Percentiles rank a stretch among this genome's conserved stretches.
phyloP scores from a whole-genome alignment of 2,329 filamentous ascomycete genomes.

The Rhynchosporium secalis region DNA sequence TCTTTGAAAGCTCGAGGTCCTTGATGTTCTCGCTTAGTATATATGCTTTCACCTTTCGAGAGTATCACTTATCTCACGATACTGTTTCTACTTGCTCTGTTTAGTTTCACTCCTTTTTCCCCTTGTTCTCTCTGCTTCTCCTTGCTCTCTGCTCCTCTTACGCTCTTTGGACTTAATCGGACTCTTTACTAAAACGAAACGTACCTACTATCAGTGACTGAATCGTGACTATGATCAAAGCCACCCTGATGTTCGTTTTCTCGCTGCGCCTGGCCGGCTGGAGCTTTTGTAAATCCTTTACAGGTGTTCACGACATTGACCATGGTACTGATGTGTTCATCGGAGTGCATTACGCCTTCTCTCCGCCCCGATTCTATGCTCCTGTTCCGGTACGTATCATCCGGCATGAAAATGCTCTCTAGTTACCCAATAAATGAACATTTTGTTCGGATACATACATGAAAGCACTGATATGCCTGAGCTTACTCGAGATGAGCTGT shows the following conservation, averaged over 20 bases:
- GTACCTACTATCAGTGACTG: too few species aligned
- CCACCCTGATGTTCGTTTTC: background rate
- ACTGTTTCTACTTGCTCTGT: too few species aligned
- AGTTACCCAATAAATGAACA: background rate
- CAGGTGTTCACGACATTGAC: constrained; percentile 4
- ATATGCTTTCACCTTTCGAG: too few species aligned
- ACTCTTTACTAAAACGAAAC: too few species aligned
- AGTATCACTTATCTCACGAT: too few species aligned
- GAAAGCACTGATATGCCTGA: background rate
- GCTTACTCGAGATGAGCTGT: background rate
- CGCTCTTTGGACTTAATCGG: too few species aligned
- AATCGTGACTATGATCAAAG: background rate
- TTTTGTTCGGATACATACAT: background rate
- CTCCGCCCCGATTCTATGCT: constrained; percentile 20
- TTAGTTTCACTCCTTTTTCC: too few species aligned
- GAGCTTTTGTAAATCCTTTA: constrained; percentile 1
- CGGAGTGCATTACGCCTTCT: constrained; percentile 24
- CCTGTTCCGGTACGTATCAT: constrained; percentile 2
- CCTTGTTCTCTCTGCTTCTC: too few species aligned
- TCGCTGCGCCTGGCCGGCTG: background rate
- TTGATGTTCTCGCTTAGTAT: too few species aligned
- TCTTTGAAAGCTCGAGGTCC: too few species aligned
- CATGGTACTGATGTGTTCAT: constrained; percentile 33
- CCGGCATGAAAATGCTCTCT: background rate
- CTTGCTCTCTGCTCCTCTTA: too few species aligned